Conservation (phyloP, 306 rosid genomes). For the Oxytropis ochrocephala region DNA sequence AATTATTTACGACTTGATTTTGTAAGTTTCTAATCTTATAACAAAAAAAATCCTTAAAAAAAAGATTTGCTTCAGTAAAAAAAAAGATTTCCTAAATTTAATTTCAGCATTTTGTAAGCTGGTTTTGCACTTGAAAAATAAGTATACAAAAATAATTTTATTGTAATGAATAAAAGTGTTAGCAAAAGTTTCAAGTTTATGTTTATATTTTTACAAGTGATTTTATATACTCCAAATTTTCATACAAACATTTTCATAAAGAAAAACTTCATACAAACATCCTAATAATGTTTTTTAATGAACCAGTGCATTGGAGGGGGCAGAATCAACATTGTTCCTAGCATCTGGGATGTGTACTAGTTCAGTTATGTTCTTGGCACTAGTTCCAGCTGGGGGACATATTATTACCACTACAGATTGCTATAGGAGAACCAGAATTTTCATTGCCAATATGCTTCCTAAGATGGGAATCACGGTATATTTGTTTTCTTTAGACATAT, state of each 20-base stretch:
- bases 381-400: slow-evolving; percentile 91
- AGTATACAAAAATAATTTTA: no score
- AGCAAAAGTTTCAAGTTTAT: background rate
- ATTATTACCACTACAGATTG: slow-evolving; percentile 86
- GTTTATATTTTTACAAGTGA: background rate
- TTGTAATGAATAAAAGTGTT: background rate
- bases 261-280: background rate
- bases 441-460: slow-evolving; percentile 72
- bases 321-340: slow-evolving; percentile 73
- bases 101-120: no score
- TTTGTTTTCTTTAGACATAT: background rate
- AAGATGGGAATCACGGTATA: slow-evolving; percentile 81
- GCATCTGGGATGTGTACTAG: slow-evolving; percentile 95
- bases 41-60: no score
- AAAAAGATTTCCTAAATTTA: no score
- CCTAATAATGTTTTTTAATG: background rate
- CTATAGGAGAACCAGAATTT: slow-evolving; percentile 81
- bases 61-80: no score
- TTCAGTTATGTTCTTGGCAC: slow-evolving; percentile 68
- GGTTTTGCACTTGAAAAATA: no score
- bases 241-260: background rate
- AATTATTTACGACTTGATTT: no score
- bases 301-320: slow-evolving; percentile 80
- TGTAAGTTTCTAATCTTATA: no score
- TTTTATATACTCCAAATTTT: background rate